These are phyloP conservation scores for Litchi chinensis DNA, from an alignment of 345 rosid species.

Conservation along the genomic window DNA sequence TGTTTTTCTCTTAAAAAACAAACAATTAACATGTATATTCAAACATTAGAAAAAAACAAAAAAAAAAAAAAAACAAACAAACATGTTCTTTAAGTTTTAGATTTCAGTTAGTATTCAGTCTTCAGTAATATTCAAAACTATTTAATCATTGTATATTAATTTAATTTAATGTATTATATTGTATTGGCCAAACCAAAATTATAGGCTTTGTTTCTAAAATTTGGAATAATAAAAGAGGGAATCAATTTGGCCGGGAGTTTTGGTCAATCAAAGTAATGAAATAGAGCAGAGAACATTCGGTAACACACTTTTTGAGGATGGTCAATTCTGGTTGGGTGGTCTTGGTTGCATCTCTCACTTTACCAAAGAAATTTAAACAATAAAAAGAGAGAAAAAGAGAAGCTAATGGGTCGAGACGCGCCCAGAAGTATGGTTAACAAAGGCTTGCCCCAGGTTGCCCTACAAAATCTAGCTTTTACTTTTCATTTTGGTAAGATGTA, in stretches of 20 bases:
- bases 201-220: background rate
- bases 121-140: no score
- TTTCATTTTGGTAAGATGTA: conserved; percentile 20
- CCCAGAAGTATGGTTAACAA: conserved; percentile 21
- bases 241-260: conserved; percentile 15
- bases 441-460: conserved; percentile 15
- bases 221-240: background rate
- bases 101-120: no score
- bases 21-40: no score
- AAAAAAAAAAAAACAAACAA: no score
- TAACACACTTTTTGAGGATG: conserved; percentile 19
- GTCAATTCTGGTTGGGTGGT: conserved; percentile 6
- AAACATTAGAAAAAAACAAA: no score
- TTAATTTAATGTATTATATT: no score
- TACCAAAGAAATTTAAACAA: conserved; percentile 8
- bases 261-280: conserved; percentile 16
- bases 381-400: background rate
- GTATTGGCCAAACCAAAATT: background rate
- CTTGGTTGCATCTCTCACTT: conserved; percentile 20
- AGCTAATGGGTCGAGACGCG: conserved; percentile 14
- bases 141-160: no score
- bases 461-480: conserved; percentile 37
- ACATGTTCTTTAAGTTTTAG: no score
- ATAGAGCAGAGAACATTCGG: conserved; percentile 11
- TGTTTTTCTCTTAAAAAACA: no score